Percentiles rank a stretch among this genome's conserved stretches.
These are phyloP conservation scores for Thelephora ganbajun DNA, from an alignment of 768 basidiomycete species.

Conservation along the genomic window DNA sequence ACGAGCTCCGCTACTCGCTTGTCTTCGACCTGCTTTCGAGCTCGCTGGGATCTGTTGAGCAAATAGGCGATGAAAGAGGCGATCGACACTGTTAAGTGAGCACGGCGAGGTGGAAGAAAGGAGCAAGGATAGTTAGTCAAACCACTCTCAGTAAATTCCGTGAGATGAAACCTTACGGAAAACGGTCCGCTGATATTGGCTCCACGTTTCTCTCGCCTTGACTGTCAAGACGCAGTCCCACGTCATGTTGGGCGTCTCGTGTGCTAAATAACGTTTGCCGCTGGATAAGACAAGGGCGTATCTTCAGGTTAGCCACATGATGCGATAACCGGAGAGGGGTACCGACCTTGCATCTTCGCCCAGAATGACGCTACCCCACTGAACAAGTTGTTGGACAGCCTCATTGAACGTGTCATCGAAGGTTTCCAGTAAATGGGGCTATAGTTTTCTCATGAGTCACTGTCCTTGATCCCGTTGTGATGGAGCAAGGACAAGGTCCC, in stretches of 20 bases:
- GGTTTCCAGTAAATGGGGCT: conserved; percentile 39
- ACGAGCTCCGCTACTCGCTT: conserved; percentile 62
- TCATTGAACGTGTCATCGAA: conserved; percentile 69
- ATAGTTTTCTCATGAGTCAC: neutral
- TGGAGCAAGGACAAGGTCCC: neutral
- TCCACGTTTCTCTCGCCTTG: conserved; percentile 52
- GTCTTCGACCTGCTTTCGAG: conserved; percentile 40
- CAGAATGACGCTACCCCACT: conserved; percentile 61
- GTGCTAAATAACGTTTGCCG: conserved; percentile 62
- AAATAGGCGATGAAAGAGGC: neutral
- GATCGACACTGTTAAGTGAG: neutral
- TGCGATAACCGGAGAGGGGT: neutral
- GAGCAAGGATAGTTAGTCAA: conserved; percentile 1
- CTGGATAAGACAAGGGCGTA: conserved; percentile 21
- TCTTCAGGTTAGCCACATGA: neutral
- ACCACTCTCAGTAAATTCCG: neutral
- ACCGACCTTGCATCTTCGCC: conserved; percentile 54
- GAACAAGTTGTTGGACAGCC: conserved; percentile 62
- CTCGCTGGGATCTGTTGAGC: conserved; percentile 19
- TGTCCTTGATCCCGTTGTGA: neutral
- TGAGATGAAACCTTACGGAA: conserved; percentile 31
- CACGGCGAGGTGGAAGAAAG: neutral
- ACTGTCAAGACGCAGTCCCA: conserved; percentile 56
- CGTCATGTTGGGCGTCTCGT: conserved; percentile 52
- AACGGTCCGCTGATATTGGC: conserved; percentile 49